A percentile compares a stretch with the other conserved stretches of the same genome.
Evolutionary conservation across 2,329 filamentous ascomycete genomes (phyloP).

Genomic region (Aspergillus hortae): DNA sequence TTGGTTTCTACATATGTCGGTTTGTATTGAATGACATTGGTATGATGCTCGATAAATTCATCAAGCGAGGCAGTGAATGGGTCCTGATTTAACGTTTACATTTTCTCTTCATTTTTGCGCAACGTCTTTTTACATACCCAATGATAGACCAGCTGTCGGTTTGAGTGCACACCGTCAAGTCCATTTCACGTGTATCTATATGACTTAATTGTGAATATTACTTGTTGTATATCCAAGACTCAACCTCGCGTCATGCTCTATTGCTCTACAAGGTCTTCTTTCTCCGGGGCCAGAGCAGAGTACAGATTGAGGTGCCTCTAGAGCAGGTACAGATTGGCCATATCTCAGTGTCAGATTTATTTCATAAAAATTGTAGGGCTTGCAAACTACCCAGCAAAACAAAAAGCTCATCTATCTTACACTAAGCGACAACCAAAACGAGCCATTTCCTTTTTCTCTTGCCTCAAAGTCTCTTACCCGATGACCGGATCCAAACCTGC

Average conservation of each 20-base stretch:
- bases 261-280: too few species aligned
- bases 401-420: too few species aligned
- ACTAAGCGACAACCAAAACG: not conserved
- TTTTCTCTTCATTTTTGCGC: not conserved
- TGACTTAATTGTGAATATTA: not conserved
- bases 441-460: not conserved
- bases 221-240: not conserved
- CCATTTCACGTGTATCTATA: not conserved
- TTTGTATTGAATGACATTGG: slow-evolving; percentile 87
- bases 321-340: too few species aligned
- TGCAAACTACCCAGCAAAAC: too few species aligned
- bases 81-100: slow-evolving; percentile 55
- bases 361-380: too few species aligned
- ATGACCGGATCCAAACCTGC: slow-evolving; percentile 42
- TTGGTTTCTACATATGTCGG: slow-evolving; percentile 92
- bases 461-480: slow-evolving; percentile 4
- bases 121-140: not conserved
- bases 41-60: slow-evolving; percentile 88
- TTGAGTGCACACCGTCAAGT: not conserved
- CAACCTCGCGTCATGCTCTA: not conserved
- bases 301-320: too few species aligned
- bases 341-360: too few species aligned
- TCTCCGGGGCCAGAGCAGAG: too few species aligned
- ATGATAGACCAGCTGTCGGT: not conserved
- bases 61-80: slow-evolving; percentile 97